A percentile compares a stretch with the other conserved stretches of the same genome.
These are phyloP conservation scores for Ceratocystis huliohia DNA, from an alignment of 2,329 filamentous ascomycete genomes.

Conservation along the genomic window DNA sequence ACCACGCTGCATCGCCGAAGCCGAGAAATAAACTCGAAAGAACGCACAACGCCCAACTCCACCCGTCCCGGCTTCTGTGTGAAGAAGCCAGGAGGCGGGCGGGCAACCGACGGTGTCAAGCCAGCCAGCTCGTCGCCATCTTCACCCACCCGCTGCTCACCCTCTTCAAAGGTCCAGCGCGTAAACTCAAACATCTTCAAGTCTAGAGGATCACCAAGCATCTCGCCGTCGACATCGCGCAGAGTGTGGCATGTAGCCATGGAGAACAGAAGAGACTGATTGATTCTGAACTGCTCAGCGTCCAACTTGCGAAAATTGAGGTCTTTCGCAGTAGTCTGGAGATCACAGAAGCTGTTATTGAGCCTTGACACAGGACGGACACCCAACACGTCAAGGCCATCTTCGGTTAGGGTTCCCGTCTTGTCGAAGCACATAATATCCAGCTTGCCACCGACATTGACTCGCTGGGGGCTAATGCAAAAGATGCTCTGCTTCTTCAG, in stretches of 20 bases:
- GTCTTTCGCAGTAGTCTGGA: slow-evolving; percentile 12
- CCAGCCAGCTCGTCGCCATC: slow-evolving; percentile 64
- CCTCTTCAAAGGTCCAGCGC: slow-evolving; percentile 82
- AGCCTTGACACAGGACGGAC: slow-evolving; percentile 53
- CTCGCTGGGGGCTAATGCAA: slow-evolving; percentile 92
- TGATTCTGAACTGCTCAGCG: slow-evolving; percentile 27
- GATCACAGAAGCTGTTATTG: slow-evolving; percentile 12
- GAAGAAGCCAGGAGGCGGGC: slow-evolving; percentile 44
- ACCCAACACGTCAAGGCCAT: slow-evolving; percentile 86
- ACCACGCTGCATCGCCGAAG: slow-evolving; percentile 85
- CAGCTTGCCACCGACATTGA: slow-evolving; percentile 91
- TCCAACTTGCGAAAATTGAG: slow-evolving; percentile 45
- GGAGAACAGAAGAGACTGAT: slow-evolving; percentile 50
- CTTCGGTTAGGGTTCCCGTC: slow-evolving; percentile 94
- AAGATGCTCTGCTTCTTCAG: slow-evolving; percentile 86
- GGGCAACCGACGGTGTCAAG: slow-evolving; percentile 76
- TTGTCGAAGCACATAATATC: slow-evolving; percentile 98
- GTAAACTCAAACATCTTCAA: slow-evolving; percentile 99
- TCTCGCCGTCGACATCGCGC: slow-evolving; percentile 70
- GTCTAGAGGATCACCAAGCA: slow-evolving; percentile 87
- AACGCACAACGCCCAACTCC: slow-evolving; percentile 80
- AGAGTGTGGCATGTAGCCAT: slow-evolving; percentile 98
- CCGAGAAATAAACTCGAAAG: slow-evolving; percentile 91
- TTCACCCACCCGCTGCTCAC: slow-evolving; percentile 53
- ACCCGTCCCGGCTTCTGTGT: slow-evolving; percentile 16